Conservation (phyloP, 495 filamentous ascomycete species). For the Rhizodiscina lignyota region DNA sequence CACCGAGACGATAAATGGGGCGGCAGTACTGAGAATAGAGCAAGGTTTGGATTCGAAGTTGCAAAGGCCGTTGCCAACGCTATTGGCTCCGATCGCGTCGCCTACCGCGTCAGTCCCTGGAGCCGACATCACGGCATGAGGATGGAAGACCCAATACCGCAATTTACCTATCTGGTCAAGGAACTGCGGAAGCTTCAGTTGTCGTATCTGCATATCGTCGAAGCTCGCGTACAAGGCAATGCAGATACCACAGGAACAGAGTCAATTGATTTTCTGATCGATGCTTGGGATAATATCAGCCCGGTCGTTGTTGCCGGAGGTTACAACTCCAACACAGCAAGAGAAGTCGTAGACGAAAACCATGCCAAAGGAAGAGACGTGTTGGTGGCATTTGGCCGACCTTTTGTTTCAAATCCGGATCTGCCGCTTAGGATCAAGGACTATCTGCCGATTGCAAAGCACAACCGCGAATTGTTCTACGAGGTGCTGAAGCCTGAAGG, state of each 20-base stretch:
- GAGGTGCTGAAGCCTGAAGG: slow-evolving; percentile 29
- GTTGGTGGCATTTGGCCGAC: slow-evolving; percentile 37
- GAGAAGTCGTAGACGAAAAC: slow-evolving; percentile 32
- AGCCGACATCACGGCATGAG: slow-evolving; percentile 49
- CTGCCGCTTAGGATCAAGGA: slow-evolving; percentile 43
- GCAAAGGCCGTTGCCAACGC: slow-evolving; percentile 42
- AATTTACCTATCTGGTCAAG: slow-evolving; percentile 42
- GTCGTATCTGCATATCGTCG: slow-evolving; percentile 50
- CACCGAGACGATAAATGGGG: slow-evolving; percentile 49
- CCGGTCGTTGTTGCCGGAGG: slow-evolving; percentile 49
- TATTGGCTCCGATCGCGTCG: slow-evolving; percentile 44
- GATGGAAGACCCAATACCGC: slow-evolving; percentile 43
- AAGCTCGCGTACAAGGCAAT: slow-evolving; percentile 31
- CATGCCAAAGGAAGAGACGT: slow-evolving; percentile 33
- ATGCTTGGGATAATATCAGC: slow-evolving; percentile 30
- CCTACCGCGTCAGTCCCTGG: slow-evolving; percentile 48
- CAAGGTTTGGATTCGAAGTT: slow-evolving; percentile 49
- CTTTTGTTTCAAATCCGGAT: slow-evolving; percentile 57
- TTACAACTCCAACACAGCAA: slow-evolving; percentile 29
- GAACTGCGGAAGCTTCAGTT: slow-evolving; percentile 36
- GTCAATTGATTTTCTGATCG: slow-evolving; percentile 34
- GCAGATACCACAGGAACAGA: slow-evolving; percentile 26
- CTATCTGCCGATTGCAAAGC: slow-evolving; percentile 34
- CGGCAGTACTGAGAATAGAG: slow-evolving; percentile 52
- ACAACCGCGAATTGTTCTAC: slow-evolving; percentile 46